phyloP scores from a whole-genome alignment of 2,329 filamentous ascomycete genomes.

The Falciphora oryzae region DNA sequence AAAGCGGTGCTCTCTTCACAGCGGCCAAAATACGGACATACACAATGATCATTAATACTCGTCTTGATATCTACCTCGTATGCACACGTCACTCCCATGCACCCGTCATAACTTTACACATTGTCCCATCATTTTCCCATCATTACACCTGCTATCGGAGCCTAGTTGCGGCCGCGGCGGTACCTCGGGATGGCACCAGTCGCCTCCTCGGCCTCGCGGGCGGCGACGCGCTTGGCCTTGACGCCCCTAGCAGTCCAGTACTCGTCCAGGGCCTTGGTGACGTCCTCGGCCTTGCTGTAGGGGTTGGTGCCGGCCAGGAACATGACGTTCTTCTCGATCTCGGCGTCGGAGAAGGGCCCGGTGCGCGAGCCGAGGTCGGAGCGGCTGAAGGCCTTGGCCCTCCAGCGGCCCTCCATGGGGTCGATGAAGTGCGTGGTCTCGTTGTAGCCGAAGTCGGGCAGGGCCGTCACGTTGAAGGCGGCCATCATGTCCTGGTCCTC shows the following conservation, averaged over 20 bases:
- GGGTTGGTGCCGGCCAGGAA: conserved; percentile 21
- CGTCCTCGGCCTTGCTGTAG: conserved; percentile 18
- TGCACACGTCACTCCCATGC: no score
- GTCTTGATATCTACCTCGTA: no score
- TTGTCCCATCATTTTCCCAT: no score
- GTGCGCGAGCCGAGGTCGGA: conserved; percentile 19
- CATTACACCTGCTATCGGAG: not conserved
- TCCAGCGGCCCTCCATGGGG: conserved; percentile 31
- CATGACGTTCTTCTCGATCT: conserved; percentile 20
- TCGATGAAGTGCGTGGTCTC: conserved; percentile 28
- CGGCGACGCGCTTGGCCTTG: conserved; percentile 4
- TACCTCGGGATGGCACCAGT: not conserved
- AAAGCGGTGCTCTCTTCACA: no score
- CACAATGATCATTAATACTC: no score
- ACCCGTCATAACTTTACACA: no score
- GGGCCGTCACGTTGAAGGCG: conserved; percentile 36
- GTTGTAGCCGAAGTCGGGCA: conserved; percentile 33
- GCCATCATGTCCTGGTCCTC: conserved; percentile 43
- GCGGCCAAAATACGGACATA: no score
- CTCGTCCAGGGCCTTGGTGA: conserved; percentile 21
- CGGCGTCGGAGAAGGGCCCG: conserved; percentile 19
- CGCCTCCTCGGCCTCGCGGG: not conserved
- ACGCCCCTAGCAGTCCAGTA: conserved; percentile 20
- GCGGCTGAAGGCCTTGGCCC: conserved; percentile 22
- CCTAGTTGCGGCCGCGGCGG: not conserved